Percentiles rank a stretch among this genome's conserved stretches.
phyloP scores from a whole-genome alignment of 2,329 filamentous ascomycete genomes.

The Lasiodiplodia theobromae region DNA sequence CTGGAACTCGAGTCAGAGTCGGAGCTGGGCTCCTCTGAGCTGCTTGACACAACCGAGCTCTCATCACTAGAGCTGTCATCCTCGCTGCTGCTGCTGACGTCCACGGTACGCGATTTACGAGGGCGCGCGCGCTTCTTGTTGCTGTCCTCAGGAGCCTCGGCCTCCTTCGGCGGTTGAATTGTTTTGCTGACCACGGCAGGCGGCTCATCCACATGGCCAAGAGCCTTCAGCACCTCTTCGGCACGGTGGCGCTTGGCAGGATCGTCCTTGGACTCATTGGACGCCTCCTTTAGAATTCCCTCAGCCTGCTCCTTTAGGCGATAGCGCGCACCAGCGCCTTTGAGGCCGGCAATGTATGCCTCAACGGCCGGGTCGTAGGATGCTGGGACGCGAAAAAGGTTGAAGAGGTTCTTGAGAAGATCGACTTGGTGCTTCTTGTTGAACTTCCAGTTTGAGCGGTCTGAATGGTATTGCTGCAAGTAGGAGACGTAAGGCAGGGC shows the following conservation, averaged over 20 bases:
- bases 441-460: conserved; percentile 85
- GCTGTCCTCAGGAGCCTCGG: conserved; percentile 32
- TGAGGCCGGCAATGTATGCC: conserved; percentile 79
- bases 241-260: conserved; percentile 42
- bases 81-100: conserved; percentile 44
- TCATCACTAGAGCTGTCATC: conserved; percentile 35
- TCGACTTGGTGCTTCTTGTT: conserved; percentile 92
- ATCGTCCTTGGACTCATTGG: conserved; percentile 41
- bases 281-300: conserved; percentile 60
- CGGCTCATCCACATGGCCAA: conserved; percentile 33
- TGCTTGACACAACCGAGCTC: conserved; percentile 24
- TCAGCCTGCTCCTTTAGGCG: conserved; percentile 72
- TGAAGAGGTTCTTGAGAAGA: conserved; percentile 82
- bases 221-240: conserved; percentile 41
- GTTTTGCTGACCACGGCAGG: neutral
- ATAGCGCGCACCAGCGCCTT: conserved; percentile 72
- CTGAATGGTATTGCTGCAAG: conserved; percentile 75
- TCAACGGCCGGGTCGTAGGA: conserved; percentile 73
- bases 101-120: conserved; percentile 42
- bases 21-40: conserved; percentile 25
- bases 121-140: conserved; percentile 28
- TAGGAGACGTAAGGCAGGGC: conserved; percentile 76
- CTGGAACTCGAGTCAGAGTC: conserved; percentile 26
- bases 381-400: conserved; percentile 72
- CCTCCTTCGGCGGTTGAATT: conserved; percentile 22